These are phyloP conservation scores for Diaporthe destruens DNA, from an alignment of 2,329 filamentous ascomycete species.

Conservation along the genomic window DNA sequence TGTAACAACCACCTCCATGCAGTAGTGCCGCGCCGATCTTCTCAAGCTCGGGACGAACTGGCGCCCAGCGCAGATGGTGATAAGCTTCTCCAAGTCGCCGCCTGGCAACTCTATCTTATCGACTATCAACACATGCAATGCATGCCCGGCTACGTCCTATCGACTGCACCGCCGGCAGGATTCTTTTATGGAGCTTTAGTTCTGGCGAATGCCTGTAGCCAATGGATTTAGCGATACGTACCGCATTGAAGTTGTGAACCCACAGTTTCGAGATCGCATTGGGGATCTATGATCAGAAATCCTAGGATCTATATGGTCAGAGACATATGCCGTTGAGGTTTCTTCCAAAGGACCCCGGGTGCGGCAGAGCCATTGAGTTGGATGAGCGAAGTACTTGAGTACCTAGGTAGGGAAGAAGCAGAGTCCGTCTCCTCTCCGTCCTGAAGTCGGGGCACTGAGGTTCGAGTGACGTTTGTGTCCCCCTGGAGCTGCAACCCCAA, in stretches of 20 bases:
- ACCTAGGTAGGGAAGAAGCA: too few species aligned
- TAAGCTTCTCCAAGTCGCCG: constrained; percentile 12
- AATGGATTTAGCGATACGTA: too few species aligned
- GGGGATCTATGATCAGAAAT: not conserved
- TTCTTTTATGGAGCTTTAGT: too few species aligned
- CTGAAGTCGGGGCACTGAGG: too few species aligned
- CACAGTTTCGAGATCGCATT: not conserved
- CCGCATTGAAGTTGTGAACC: too few species aligned
- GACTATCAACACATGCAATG: constrained; percentile 10
- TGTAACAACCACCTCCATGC: not conserved
- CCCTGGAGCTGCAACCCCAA: not conserved
- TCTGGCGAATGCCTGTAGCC: not conserved
- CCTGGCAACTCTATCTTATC: constrained; percentile 32
- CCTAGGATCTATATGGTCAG: not conserved
- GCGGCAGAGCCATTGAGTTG: too few species aligned
- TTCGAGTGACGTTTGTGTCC: not conserved
- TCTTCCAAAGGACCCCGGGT: not conserved
- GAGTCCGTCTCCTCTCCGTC: too few species aligned
- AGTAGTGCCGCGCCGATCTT: constrained; percentile 16
- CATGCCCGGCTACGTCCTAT: not conserved
- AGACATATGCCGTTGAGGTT: not conserved
- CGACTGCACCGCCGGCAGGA: constrained; percentile 2
- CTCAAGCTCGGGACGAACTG: constrained; percentile 9
- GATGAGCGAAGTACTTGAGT: too few species aligned
- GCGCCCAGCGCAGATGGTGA: not conserved